Percentiles rank a stretch among this genome's conserved stretches.
phyloP scores from a whole-genome alignment of 2,329 filamentous ascomycete genomes.

The Colletotrichum graminicola region DNA sequence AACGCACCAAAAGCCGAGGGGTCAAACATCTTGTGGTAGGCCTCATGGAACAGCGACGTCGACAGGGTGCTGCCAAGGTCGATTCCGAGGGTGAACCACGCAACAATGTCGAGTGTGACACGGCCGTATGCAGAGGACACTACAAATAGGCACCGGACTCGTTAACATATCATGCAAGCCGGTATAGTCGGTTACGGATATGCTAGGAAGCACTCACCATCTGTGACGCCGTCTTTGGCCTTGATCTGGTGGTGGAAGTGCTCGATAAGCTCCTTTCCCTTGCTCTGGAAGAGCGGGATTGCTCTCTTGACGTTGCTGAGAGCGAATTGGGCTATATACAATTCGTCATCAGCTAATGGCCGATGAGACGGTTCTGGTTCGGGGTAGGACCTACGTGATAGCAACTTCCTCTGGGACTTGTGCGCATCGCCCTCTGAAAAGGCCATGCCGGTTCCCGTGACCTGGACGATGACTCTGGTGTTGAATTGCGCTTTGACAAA shows the following conservation, averaged over 20 bases:
- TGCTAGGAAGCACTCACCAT: background rate
- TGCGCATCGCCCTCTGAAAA: slow-evolving; percentile 54
- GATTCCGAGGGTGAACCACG: slow-evolving; percentile 50
- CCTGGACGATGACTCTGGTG: slow-evolving; percentile 44
- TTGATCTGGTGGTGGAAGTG: slow-evolving; percentile 43
- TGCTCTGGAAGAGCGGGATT: slow-evolving; percentile 51
- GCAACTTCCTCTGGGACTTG: slow-evolving; percentile 50
- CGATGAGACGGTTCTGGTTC: background rate
- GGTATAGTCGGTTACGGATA: too few relatives aligned
- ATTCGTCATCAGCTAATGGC: background rate
- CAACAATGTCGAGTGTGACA: slow-evolving; percentile 53
- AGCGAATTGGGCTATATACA: slow-evolving; percentile 49
- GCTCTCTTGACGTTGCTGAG: slow-evolving; percentile 50
- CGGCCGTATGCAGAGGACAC: slow-evolving; percentile 47
- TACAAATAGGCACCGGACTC: background rate
- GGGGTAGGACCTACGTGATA: slow-evolving; percentile 45
- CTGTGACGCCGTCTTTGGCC: slow-evolving; percentile 40
- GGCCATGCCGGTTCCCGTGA: slow-evolving; percentile 49
- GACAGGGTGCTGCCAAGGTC: slow-evolving; percentile 50
- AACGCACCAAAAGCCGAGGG: slow-evolving; percentile 44
- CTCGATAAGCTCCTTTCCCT: slow-evolving; percentile 50
- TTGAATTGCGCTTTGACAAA: slow-evolving; percentile 50
- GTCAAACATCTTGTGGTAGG: slow-evolving; percentile 47
- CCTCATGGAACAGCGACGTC: slow-evolving; percentile 45
- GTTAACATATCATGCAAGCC: background rate